A percentile compares a stretch with the other conserved stretches of the same genome.
phyloP scores from a whole-genome alignment of 768 basidiomycete species.

The Phallus indusiatus region DNA sequence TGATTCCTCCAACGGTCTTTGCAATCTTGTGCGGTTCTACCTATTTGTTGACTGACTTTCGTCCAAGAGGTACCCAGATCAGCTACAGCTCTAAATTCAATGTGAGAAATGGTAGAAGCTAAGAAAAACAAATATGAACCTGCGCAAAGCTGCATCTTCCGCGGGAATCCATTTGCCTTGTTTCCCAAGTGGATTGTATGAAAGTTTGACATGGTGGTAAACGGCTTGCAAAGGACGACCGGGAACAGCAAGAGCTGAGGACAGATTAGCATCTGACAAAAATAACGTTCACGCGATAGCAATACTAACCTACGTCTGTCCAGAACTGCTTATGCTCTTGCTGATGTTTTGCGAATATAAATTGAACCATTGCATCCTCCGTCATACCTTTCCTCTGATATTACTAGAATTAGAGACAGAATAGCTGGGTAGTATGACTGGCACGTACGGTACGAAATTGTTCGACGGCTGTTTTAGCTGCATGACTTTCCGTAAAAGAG shows the following conservation, averaged over 20 bases:
- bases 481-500: constrained; percentile 65
- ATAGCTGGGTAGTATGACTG: not conserved
- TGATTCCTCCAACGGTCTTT: constrained; percentile 83
- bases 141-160: constrained; percentile 38
- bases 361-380: constrained; percentile 44
- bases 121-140: not conserved
- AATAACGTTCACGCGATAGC: not conserved
- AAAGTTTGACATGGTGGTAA: constrained; percentile 70
- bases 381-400: constrained; percentile 41
- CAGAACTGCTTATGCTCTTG: constrained; percentile 58
- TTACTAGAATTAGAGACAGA: not conserved
- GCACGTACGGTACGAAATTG: constrained; percentile 47
- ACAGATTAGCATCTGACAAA: constrained; percentile 3
- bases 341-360: constrained; percentile 63
- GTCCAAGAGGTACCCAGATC: constrained; percentile 75
- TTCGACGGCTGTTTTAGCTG: constrained; percentile 55
- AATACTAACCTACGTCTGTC: constrained; percentile 63
- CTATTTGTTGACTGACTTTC: constrained; percentile 59
- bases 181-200: constrained; percentile 56
- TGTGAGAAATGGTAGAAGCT: not conserved
- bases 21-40: constrained; percentile 71
- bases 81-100: constrained; percentile 46
- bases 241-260: constrained; percentile 56
- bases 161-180: constrained; percentile 62
- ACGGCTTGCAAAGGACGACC: constrained; percentile 75